phyloP scores from a whole-genome alignment of 108 stramenopile genomes.

The Ochromonas danica region DNA sequence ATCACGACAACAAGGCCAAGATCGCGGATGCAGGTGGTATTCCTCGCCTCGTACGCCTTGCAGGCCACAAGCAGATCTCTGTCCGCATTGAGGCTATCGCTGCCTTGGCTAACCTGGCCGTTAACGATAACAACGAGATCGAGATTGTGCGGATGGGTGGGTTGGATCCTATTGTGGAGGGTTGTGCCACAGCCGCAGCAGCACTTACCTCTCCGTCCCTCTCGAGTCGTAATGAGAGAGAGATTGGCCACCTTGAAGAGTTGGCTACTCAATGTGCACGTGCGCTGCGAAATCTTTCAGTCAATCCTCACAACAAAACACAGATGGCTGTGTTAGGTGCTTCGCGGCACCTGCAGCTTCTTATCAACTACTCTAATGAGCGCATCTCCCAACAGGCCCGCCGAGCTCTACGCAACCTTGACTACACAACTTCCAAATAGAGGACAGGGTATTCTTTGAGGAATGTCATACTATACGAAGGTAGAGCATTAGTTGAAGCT shows the following conservation, averaged over 20 bases:
- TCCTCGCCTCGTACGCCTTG: constrained; percentile 48
- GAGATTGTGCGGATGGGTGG: constrained; percentile 53
- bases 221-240: background rate
- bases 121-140: constrained; percentile 60
- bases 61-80: constrained; percentile 25
- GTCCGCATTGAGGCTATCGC: constrained; percentile 65
- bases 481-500: no score
- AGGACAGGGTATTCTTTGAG: no score
- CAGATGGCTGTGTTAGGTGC: background rate
- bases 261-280: constrained; percentile 53
- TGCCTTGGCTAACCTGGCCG: constrained; percentile 64
- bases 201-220: background rate
- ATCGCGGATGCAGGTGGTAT: constrained; percentile 55
- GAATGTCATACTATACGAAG: no score
- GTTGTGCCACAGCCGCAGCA: constrained; percentile 28
- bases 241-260: constrained; percentile 10
- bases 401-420: background rate
- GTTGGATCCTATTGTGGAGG: constrained; percentile 52
- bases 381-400: background rate
- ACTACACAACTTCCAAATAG: no score
- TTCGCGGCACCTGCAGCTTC: background rate
- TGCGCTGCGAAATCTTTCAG: constrained; percentile 62
- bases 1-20: constrained; percentile 51
- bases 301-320: constrained; percentile 36
- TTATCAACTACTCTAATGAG: background rate